Conservation (phyloP, 1,284 basidiomycete species). For the Cystobasidium pallidum region DNA sequence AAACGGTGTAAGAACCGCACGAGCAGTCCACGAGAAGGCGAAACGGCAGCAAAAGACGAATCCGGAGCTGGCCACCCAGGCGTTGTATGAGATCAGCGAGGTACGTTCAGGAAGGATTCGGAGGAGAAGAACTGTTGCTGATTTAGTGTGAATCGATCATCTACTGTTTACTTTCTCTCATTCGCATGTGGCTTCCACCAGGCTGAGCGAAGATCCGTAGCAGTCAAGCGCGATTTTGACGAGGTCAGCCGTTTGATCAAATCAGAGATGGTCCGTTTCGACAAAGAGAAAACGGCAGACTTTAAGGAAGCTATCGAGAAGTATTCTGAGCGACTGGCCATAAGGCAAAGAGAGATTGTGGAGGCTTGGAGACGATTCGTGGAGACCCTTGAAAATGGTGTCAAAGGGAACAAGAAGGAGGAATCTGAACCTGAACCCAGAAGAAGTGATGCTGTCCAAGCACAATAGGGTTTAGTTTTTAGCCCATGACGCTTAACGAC, state of each 20-base stretch:
- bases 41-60: constrained; percentile 71
- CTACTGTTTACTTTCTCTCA: neutral
- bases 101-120: constrained; percentile 57
- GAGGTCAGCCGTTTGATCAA: constrained; percentile 84
- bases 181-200: too few species aligned
- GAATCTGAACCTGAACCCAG: neutral
- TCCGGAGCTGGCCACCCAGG: constrained; percentile 68
- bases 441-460: neutral
- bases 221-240: constrained; percentile 84
- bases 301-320: constrained; percentile 75
- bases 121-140: too few species aligned
- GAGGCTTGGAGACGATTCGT: constrained; percentile 42
- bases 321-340: constrained; percentile 80
- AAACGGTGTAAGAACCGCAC: constrained; percentile 71
- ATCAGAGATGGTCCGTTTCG: constrained; percentile 85
- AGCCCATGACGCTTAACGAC: neutral
- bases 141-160: too few species aligned
- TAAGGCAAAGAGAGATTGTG: constrained; percentile 73
- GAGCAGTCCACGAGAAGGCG: constrained; percentile 76
- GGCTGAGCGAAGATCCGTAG: constrained; percentile 80
- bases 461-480: neutral
- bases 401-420: constrained; percentile 18
- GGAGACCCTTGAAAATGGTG: constrained; percentile 21
- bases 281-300: constrained; percentile 87
- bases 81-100: constrained; percentile 76